These are phyloP conservation scores for Camellia granthamiana DNA, from an alignment of 148 eudicot species.

Conservation along the genomic window DNA sequence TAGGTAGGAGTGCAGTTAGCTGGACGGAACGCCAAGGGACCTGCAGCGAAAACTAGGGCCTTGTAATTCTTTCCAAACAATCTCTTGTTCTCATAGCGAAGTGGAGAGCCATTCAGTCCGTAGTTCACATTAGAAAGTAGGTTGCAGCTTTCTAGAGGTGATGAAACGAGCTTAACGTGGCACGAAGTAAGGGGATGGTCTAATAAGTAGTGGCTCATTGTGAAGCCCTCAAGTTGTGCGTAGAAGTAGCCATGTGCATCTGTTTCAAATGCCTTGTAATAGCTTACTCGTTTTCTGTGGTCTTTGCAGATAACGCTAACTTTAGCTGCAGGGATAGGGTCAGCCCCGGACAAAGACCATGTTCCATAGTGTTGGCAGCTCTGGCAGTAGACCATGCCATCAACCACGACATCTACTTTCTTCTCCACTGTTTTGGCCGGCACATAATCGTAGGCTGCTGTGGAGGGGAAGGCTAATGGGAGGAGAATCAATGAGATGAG, in stretches of 20 bases:
- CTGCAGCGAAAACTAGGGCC: conserved; percentile 67
- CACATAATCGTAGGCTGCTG: conserved; percentile 20
- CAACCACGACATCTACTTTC: conserved; percentile 46
- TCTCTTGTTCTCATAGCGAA: conserved; percentile 57
- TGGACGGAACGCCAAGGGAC: conserved; percentile 76
- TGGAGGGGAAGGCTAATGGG: conserved; percentile 23
- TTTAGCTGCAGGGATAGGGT: conserved; percentile 54
- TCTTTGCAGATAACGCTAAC: conserved; percentile 74
- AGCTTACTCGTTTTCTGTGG: conserved; percentile 56
- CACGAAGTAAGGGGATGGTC: conserved; percentile 91
- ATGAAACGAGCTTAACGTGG: conserved; percentile 62
- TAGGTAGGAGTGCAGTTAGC: conserved; percentile 50
- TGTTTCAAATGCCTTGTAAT: conserved; percentile 52
- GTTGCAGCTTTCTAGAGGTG: conserved; percentile 59
- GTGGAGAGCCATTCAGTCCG: conserved; percentile 64
- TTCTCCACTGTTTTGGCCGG: conserved; percentile 24
- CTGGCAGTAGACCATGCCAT: conserved; percentile 83
- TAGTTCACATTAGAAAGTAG: conserved; percentile 61
- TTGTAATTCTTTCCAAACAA: conserved; percentile 35
- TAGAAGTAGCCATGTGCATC: conserved; percentile 63
- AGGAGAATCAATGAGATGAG: conserved; percentile 39
- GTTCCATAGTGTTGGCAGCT: conserved; percentile 60
- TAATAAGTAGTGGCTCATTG: conserved; percentile 44
- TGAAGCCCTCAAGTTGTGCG: conserved; percentile 53
- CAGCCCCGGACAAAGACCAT: conserved; percentile 45